These are phyloP conservation scores for Penicillium sumatraense DNA, from an alignment of 2,329 filamentous ascomycete genomes.

Conservation along the genomic window DNA sequence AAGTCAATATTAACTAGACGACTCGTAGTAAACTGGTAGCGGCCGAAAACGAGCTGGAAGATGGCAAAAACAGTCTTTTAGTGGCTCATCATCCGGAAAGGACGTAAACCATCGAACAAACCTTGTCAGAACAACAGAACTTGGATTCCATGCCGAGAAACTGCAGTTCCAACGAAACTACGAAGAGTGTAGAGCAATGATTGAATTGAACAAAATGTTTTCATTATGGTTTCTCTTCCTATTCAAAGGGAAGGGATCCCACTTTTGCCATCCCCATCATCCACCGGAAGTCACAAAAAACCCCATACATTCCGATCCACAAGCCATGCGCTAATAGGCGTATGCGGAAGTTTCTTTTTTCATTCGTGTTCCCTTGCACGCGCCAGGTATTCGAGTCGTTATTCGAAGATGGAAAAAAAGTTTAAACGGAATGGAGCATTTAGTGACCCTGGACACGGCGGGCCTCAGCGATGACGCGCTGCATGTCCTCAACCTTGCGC, in stretches of 20 bases:
- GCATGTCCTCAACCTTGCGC: slow-evolving; percentile 99
- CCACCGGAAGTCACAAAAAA: slow-evolving; percentile 28
- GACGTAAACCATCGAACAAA: not conserved
- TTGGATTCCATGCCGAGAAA: not conserved
- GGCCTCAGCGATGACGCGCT: slow-evolving; percentile 95
- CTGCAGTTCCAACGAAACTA: not conserved
- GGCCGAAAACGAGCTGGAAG: not conserved
- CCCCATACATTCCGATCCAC: slow-evolving; percentile 30
- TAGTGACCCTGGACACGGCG: slow-evolving; percentile 69
- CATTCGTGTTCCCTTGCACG: slow-evolving; percentile 28
- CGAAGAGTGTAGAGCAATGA: slow-evolving; percentile 3
- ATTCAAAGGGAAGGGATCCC: slow-evolving; percentile 27
- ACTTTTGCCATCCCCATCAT: slow-evolving; percentile 34
- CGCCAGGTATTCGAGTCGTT: slow-evolving; percentile 31
- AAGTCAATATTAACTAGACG: too few relatives aligned
- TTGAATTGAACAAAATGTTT: slow-evolving; percentile 30
- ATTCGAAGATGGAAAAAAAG: slow-evolving; percentile 31
- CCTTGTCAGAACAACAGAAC: not conserved
- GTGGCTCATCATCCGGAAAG: not conserved
- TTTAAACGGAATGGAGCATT: slow-evolving; percentile 36
- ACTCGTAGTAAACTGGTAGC: not conserved
- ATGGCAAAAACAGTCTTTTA: not conserved
- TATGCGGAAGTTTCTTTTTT: slow-evolving; percentile 20
- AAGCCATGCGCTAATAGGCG: slow-evolving; percentile 26
- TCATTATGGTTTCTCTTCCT: slow-evolving; percentile 35